A percentile compares a stretch with the other conserved stretches of the same genome.
Conservation (phyloP, 768 basidiomycete genomes). For the Mycena rebaudengoi region DNA sequence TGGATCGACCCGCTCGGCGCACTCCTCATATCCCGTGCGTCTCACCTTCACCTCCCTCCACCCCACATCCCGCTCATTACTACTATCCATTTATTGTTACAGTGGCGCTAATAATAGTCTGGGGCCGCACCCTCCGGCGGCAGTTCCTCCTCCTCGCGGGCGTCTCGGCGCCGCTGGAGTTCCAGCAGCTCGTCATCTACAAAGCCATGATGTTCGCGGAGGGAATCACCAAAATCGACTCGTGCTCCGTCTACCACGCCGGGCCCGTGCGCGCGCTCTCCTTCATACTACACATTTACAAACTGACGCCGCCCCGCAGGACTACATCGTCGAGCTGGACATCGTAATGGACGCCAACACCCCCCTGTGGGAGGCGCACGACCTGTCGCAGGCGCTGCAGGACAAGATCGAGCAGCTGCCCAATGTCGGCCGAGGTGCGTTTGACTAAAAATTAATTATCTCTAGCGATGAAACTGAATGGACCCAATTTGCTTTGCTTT, state of each 20-base stretch:
- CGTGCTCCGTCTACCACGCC: slow-evolving; percentile 68
- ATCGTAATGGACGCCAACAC: slow-evolving; percentile 69
- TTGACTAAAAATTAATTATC: not conserved
- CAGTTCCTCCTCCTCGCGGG: slow-evolving; percentile 71
- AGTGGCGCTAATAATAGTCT: slow-evolving; percentile 56
- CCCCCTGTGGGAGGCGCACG: slow-evolving; percentile 64
- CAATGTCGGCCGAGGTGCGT: slow-evolving; percentile 54
- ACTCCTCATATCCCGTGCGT: slow-evolving; percentile 43
- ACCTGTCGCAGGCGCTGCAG: slow-evolving; percentile 57
- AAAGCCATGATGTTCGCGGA: slow-evolving; percentile 69
- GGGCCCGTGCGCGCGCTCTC: slow-evolving; percentile 26
- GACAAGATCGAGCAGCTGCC: slow-evolving; percentile 66
- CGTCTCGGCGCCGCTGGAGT: slow-evolving; percentile 67
- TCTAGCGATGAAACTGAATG: too few species aligned
- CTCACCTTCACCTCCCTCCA: not conserved
- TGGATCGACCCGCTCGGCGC: slow-evolving; percentile 59
- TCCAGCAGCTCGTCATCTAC: slow-evolving; percentile 69
- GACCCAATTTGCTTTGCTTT: not conserved
- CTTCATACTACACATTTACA: not conserved
- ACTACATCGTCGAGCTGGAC: slow-evolving; percentile 72
- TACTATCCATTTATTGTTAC: slow-evolving; percentile 42
- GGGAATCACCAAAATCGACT: slow-evolving; percentile 66
- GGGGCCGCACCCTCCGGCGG: slow-evolving; percentile 56
- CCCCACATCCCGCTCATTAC: not conserved
- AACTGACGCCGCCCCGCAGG: slow-evolving; percentile 30